phyloP scores from a whole-genome alignment of 2,329 filamentous ascomycete species.

The Verticillium klebahnii region DNA sequence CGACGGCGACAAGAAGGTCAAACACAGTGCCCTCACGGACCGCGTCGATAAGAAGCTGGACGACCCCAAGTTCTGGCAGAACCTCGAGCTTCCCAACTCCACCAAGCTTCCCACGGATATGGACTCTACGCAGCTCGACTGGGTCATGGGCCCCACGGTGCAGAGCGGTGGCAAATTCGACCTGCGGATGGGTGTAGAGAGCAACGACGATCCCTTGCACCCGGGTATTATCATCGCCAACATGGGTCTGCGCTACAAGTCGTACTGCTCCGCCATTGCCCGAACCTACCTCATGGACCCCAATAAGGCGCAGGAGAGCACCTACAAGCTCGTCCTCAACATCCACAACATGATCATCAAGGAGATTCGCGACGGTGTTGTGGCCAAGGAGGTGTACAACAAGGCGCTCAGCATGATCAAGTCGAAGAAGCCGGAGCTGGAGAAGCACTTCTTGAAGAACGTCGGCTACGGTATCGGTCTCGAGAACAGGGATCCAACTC shows the following conservation, averaged over 20 bases:
- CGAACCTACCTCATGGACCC: conserved; percentile 96
- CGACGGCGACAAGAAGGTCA: conserved; percentile 95
- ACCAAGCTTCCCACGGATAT: conserved; percentile 82
- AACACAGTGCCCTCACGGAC: conserved; percentile 78
- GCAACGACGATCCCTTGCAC: conserved; percentile 79
- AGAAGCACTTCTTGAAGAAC: conserved; percentile 91
- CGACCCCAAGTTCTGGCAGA: conserved; percentile 89
- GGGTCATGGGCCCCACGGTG: conserved; percentile 84
- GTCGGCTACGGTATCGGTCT: conserved; percentile 91
- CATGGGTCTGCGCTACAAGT: conserved; percentile 90
- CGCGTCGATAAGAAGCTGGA: conserved; percentile 91
- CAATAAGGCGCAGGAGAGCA: conserved; percentile 90
- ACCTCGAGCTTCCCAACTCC: conserved; percentile 62
- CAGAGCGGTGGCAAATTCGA: conserved; percentile 97
- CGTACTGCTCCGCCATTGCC: conserved; percentile 87
- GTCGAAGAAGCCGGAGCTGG: conserved; percentile 89
- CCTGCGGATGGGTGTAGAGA: conserved; percentile 70
- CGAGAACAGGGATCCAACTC: conserved; percentile 78
- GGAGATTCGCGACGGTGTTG: conserved; percentile 80
- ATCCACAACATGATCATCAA: conserved; percentile 90
- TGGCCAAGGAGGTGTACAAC: conserved; percentile 84
- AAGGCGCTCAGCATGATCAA: conserved; percentile 79
- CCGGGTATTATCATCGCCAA: conserved; percentile 91
- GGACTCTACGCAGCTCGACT: conserved; percentile 84
- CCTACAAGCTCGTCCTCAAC: conserved; percentile 82